These are phyloP conservation scores for Hyphopichia homilentoma DNA, from an alignment of 805 yeast species.

Conservation along the genomic window DNA sequence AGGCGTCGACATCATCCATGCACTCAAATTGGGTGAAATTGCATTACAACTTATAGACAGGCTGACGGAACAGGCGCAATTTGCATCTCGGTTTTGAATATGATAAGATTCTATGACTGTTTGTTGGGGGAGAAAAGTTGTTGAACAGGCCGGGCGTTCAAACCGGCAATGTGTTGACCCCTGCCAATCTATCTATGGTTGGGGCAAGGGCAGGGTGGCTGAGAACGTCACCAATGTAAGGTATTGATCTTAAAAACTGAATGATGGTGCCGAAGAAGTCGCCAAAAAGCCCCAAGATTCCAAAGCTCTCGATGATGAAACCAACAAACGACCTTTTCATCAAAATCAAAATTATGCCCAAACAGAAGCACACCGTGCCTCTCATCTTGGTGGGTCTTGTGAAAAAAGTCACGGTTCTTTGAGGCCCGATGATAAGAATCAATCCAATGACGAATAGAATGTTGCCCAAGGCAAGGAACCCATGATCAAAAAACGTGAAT, in stretches of 20 bases:
- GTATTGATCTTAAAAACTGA: slow-evolving; percentile 81
- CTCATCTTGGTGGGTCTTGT: slow-evolving; percentile 82
- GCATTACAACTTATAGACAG: too few species aligned
- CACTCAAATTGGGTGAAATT: too few species aligned
- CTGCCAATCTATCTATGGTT: slow-evolving; percentile 40
- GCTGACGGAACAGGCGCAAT: too few species aligned
- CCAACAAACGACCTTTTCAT: slow-evolving; percentile 79
- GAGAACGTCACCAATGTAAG: slow-evolving; percentile 80
- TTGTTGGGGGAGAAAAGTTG: too few species aligned
- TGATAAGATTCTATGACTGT: too few species aligned
- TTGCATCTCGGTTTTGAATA: too few species aligned
- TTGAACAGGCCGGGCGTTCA: slow-evolving; percentile 8
- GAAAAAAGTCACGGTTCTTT: slow-evolving; percentile 77
- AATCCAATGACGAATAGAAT: slow-evolving; percentile 77
- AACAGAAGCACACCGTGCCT: slow-evolving; percentile 74
- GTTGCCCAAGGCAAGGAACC: slow-evolving; percentile 87
- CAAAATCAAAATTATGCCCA: slow-evolving; percentile 75
- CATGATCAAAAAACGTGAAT: slow-evolving; percentile 81
- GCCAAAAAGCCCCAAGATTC: slow-evolving; percentile 87
- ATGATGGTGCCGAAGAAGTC: slow-evolving; percentile 90
- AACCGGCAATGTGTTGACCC: slow-evolving; percentile 40
- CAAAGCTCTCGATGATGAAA: slow-evolving; percentile 77
- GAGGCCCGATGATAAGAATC: slow-evolving; percentile 80
- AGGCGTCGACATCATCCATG: too few species aligned
- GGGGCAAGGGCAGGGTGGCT: slow-evolving; percentile 85